Evolutionary conservation across 1,284 basidiomycete genomes (phyloP).

Genomic region (Tremellales sp.): DNA sequence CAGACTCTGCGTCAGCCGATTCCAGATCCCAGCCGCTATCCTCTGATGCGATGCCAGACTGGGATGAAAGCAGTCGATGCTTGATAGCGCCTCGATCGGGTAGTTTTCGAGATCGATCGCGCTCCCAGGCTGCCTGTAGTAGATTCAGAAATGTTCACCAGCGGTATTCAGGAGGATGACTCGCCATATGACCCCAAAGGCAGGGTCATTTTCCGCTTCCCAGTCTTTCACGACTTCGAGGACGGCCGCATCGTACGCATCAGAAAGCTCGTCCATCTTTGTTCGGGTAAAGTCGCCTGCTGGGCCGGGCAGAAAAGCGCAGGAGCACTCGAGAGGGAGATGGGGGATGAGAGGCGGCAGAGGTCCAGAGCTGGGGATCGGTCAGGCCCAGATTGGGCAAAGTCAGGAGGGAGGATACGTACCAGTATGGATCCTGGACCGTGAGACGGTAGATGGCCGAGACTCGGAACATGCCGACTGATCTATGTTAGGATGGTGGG

Average conservation of each 20-base stretch:
- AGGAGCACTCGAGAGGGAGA: conserved; percentile 42
- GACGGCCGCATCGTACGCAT: conserved; percentile 43
- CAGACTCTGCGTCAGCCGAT: conserved; percentile 34
- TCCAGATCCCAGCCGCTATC: conserved; percentile 48
- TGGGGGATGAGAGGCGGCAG: conserved; percentile 32
- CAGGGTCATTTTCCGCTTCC: conserved; percentile 30
- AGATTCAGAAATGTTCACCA: background rate
- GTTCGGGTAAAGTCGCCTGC: conserved; percentile 40
- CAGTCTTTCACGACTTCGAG: conserved; percentile 37
- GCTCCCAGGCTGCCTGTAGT: conserved; percentile 45
- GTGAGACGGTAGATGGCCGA: conserved; percentile 46
- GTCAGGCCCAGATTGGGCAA: background rate
- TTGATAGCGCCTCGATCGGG: conserved; percentile 44
- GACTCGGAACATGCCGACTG: conserved; percentile 45
- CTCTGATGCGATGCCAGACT: conserved; percentile 42
- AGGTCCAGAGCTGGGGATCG: conserved; percentile 4
- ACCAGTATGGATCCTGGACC: conserved; percentile 41
- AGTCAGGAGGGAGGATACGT: background rate
- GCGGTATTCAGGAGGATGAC: conserved; percentile 1
- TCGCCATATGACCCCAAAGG: conserved; percentile 41
- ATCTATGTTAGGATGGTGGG: conserved; percentile 9
- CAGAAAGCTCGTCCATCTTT: conserved; percentile 45
- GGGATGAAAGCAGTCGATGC: conserved; percentile 50
- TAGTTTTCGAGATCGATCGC: conserved; percentile 42
- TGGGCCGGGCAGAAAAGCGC: conserved; percentile 41